A percentile compares a stretch with the other conserved stretches of the same genome.
Evolutionary conservation across 176 grass and related monocot species (phyloP).

Genomic region (Phyllostachys edulis): DNA sequence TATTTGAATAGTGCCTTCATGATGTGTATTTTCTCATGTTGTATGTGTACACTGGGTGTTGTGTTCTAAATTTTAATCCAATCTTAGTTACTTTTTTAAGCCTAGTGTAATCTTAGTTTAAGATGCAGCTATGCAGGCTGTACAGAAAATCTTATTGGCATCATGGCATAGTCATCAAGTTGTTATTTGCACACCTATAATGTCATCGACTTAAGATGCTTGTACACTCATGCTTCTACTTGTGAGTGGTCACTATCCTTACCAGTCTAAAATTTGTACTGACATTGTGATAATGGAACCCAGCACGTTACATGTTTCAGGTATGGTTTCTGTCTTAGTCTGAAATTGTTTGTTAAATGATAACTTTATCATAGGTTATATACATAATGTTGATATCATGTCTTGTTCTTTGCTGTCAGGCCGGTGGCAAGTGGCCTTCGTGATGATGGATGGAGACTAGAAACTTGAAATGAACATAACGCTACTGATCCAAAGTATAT

Average conservation of each 20-base stretch:
- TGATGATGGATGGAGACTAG: conserved; percentile 39
- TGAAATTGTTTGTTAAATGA: conserved; percentile 10
- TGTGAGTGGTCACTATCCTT: conserved; percentile 15
- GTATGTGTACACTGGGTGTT: conserved; percentile 23
- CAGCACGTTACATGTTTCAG: conserved; percentile 16
- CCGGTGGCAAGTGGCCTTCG: conserved; percentile 41
- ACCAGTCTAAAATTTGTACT: not conserved
- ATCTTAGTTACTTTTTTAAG: not conserved
- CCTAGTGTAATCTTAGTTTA: not conserved
- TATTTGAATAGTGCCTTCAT: conserved; percentile 19
- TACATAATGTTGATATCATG: not conserved
- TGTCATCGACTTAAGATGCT: not conserved
- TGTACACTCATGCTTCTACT: not conserved
- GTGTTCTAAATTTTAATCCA: conserved; percentile 26
- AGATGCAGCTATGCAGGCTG: not conserved
- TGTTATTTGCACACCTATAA: not conserved
- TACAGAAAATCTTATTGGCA: not conserved
- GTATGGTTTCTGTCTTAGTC: not conserved
- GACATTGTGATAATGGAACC: not conserved
- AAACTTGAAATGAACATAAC: conserved; percentile 36
- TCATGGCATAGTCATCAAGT: not conserved
- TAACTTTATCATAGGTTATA: not conserved
- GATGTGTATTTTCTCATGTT: conserved; percentile 33
- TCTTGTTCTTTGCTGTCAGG: conserved; percentile 35
- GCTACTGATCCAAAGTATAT: conserved; percentile 13